Evolutionary conservation across 805 yeast genomes (phyloP), one percentile per base, ranked within the genome.

Genomic region (Metschnikowia lunata): DNA sequence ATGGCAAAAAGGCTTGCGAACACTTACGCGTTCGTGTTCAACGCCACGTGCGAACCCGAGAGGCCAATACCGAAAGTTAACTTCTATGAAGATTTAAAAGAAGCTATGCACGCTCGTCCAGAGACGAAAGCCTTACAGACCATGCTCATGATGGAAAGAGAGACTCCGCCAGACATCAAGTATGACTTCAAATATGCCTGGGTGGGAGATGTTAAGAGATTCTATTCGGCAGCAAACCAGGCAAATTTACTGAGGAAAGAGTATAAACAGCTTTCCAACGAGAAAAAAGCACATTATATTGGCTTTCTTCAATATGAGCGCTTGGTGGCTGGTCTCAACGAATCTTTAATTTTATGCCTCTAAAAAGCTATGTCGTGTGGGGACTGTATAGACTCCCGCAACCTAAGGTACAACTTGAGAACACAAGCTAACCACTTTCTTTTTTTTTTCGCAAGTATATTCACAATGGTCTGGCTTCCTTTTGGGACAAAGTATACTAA

Each of bases 401-500:
- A 37, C 15, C 4, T 6, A 18, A 18, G 23, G 23, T 27, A 42
- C 29, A 28, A 33, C 26, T 18, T 29, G 41, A 31, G 34, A 34
- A 28, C 7, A 9, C 11, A 27, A 9, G 27, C 11, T 13, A 27
- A 12, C 26, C 13, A 23, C n/a, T 9, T 12, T n/a, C n/a, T n/a
- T n/a, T n/a, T n/a, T n/a, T n/a, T n/a, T n/a, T n/a, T n/a, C n/a
- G n/a, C n/a, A n/a, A n/a, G n/a, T n/a, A n/a, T n/a, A n/a, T n/a
- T n/a, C n/a, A n/a, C n/a, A 27, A 52, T 52, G 56, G 54, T 40
- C 13, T 52, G 56, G 56, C 47, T 39, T 28, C 48, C 54, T 10
- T 50, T 49, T 36, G 46, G 43, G 6, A 34, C 47, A 1, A 42
- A 44, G 26, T n/a, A 35, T 15, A 18, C 47, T n/a, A n/a, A 28